Evolutionary conservation across 768 basidiomycete genomes (phyloP).

Genomic region (Kwoniella heveanensis): DNA sequence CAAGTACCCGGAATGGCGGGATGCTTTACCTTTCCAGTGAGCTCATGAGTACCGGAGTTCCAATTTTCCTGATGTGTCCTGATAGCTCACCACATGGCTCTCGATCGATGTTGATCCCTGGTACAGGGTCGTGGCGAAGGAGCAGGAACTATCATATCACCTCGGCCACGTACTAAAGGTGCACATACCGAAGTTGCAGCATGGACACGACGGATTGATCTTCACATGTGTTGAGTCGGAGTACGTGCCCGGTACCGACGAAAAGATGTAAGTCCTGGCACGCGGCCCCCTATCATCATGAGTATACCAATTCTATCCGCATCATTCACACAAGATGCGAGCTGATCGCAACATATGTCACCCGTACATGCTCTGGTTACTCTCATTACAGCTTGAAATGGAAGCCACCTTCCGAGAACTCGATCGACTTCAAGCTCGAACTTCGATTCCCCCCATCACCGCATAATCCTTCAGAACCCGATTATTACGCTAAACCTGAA

Average conservation of each 20-base stretch:
- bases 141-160: conserved; percentile 81
- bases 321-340: no score
- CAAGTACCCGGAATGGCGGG: conserved; percentile 69
- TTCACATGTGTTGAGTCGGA: conserved; percentile 87
- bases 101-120: not conserved
- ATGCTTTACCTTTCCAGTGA: conserved; percentile 78
- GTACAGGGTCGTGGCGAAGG: conserved; percentile 78
- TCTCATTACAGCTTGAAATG: conserved; percentile 75
- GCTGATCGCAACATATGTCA: no score
- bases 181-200: conserved; percentile 81
- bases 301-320: no score
- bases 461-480: conserved; percentile 65
- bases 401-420: conserved; percentile 98
- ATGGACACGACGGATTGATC: conserved; percentile 93
- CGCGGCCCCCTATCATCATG: no score
- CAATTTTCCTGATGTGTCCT: no score
- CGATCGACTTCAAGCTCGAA: conserved; percentile 93
- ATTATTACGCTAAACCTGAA: conserved; percentile 79
- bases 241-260: conserved; percentile 81
- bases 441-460: conserved; percentile 80
- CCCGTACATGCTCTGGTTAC: not conserved
- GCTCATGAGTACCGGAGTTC: no score
- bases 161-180: conserved; percentile 80
- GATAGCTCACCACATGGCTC: not conserved
- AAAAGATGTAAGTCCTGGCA: conserved; percentile 69